Percentiles rank a stretch among this genome's conserved stretches.
These are phyloP conservation scores for Rhododendron williamsianum DNA, from an alignment of 148 eudicot species.

Conservation along the genomic window DNA sequence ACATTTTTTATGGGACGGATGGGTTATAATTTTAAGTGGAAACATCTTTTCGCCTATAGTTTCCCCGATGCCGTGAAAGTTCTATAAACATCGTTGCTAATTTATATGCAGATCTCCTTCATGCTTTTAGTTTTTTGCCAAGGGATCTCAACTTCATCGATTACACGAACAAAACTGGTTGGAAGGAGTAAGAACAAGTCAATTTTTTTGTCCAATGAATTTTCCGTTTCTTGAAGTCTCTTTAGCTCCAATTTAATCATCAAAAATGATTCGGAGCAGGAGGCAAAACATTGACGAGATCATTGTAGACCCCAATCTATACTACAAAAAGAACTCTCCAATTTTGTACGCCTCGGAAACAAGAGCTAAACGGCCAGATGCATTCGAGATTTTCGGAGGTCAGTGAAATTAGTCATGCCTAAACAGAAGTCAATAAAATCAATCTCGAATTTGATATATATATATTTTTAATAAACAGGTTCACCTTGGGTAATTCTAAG, in stretches of 20 bases:
- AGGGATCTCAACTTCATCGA: constrained; percentile 32
- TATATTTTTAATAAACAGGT: constrained; percentile 2
- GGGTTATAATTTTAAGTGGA: background rate
- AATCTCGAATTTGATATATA: no score
- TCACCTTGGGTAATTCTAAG: constrained; percentile 32
- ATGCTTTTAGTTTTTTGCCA: constrained; percentile 31
- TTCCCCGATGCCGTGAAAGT: background rate
- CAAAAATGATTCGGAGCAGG: constrained; percentile 18
- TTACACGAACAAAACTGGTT: constrained; percentile 17
- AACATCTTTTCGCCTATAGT: background rate
- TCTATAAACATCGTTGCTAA: background rate
- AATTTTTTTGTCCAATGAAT: background rate
- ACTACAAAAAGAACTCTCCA: constrained; percentile 9
- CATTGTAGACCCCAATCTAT: constrained; percentile 29
- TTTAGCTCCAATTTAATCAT: constrained; percentile 2
- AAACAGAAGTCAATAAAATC: background rate
- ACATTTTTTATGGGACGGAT: no score
- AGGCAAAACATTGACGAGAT: constrained; percentile 13
- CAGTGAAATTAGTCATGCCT: background rate
- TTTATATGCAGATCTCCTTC: constrained; percentile 32
- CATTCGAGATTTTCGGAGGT: constrained; percentile 32
- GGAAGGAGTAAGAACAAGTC: constrained; percentile 17
- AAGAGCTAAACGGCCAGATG: constrained; percentile 27
- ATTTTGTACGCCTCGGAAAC: constrained; percentile 20
- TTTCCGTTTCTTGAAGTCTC: background rate